Percentiles rank a stretch among this genome's conserved stretches.
Conservation (phyloP, 1,284 basidiomycete species). For the Microbotryomycetes sp. region DNA sequence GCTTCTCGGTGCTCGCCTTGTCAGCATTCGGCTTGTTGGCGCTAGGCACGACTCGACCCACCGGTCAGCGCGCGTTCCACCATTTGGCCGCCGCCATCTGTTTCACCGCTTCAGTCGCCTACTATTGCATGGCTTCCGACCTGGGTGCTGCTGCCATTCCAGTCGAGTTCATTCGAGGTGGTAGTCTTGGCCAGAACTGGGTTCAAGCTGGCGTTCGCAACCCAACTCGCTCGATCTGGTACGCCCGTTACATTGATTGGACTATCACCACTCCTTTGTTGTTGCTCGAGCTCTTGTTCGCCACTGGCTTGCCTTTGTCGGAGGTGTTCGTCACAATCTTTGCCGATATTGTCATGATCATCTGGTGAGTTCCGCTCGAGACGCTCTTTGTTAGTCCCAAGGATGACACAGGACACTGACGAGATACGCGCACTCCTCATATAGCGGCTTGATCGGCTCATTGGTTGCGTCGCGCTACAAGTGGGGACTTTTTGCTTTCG, state of each 20-base stretch:
- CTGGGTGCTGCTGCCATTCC: conserved; percentile 52
- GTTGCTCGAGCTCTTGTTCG: conserved; percentile 51
- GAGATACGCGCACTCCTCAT: no score
- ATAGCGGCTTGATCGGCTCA: conserved; percentile 52
- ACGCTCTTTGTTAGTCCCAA: no score
- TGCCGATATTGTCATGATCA: conserved; percentile 48
- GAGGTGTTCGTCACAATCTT: conserved; percentile 54
- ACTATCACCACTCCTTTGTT: conserved; percentile 53
- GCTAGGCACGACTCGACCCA: conserved; percentile 46
- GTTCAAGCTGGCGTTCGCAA: conserved; percentile 32
- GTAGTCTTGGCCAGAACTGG: conserved; percentile 28
- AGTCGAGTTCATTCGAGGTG: conserved; percentile 48
- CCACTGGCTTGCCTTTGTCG: conserved; percentile 51
- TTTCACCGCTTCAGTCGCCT: conserved; percentile 42
- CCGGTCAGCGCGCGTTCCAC: conserved; percentile 50
- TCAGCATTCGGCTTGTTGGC: conserved; percentile 38
- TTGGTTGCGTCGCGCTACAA: conserved; percentile 53
- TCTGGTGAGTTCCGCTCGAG: no score
- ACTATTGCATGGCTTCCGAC: conserved; percentile 58
- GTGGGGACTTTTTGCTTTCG: conserved; percentile 46
- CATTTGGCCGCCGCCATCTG: conserved; percentile 41
- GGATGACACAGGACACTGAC: no score
- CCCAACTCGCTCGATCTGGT: conserved; percentile 54
- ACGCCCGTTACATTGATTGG: conserved; percentile 47
- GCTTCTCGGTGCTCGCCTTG: conserved; percentile 41